These are phyloP conservation scores for Metschnikowia koreensis DNA, from an alignment of 805 yeast species.

Conservation along the genomic window DNA sequence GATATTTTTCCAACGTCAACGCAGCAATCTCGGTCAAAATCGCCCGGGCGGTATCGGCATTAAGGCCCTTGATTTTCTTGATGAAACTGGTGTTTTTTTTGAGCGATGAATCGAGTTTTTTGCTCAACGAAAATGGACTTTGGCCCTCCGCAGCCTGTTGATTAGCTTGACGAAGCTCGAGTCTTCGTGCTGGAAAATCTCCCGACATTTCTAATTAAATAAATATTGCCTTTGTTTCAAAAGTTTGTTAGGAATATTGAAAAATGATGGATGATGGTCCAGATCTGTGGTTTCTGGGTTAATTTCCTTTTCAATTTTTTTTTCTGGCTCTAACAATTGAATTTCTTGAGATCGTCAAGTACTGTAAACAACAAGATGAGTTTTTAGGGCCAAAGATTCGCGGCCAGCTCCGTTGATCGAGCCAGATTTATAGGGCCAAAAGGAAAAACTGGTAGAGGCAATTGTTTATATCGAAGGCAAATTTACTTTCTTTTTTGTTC, in stretches of 20 bases:
- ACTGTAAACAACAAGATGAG: too few species aligned
- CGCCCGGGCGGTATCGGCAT: conserved; percentile 45
- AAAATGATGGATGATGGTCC: too few species aligned
- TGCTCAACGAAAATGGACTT: conserved; percentile 12
- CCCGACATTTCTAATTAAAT: background rate
- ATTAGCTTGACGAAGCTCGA: conserved; percentile 5
- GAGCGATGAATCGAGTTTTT: conserved; percentile 66
- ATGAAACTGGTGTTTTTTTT: conserved; percentile 82
- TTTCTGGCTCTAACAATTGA: too few species aligned
- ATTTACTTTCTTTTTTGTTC: too few species aligned
- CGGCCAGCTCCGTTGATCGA: too few species aligned
- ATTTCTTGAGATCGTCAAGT: too few species aligned
- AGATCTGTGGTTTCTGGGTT: too few species aligned
- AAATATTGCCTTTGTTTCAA: background rate
- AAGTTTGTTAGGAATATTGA: background rate
- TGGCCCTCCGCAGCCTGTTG: conserved; percentile 53
- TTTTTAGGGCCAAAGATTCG: too few species aligned
- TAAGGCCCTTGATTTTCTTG: conserved; percentile 60
- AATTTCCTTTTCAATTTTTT: too few species aligned
- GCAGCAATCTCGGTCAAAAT: conserved; percentile 60
- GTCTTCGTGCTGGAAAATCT: background rate
- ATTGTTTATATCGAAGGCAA: too few species aligned
- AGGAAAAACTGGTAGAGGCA: too few species aligned
- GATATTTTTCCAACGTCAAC: conserved; percentile 68
- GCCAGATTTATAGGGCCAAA: too few species aligned